A percentile compares a stretch with the other conserved stretches of the same genome.
Evolutionary conservation across 352 stramenopile species (phyloP).

Genomic region (Phytophthora pistaciae): DNA sequence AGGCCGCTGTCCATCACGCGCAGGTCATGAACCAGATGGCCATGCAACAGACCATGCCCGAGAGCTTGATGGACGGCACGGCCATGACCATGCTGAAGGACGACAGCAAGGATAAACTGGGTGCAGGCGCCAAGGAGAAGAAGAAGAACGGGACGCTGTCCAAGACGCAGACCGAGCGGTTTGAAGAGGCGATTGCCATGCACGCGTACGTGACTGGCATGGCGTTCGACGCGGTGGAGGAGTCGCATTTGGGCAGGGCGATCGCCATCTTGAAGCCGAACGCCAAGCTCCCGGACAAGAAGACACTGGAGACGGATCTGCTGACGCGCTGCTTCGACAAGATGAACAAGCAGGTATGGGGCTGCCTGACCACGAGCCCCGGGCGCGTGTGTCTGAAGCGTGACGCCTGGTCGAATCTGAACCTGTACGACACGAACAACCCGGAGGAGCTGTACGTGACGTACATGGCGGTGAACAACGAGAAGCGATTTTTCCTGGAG

Average conservation of each 20-base stretch:
- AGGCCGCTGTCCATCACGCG: constrained; percentile 66
- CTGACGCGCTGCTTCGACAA: constrained; percentile 83
- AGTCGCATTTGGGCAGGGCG: constrained; percentile 74
- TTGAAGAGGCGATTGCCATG: constrained; percentile 86
- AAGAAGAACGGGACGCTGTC: constrained; percentile 63
- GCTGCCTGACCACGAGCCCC: constrained; percentile 65
- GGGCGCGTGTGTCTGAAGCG: constrained; percentile 79
- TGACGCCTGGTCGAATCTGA: constrained; percentile 83
- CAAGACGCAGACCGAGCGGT: constrained; percentile 72
- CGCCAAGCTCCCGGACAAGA: constrained; percentile 77
- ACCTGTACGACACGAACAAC: constrained; percentile 80
- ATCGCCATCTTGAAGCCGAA: constrained; percentile 64
- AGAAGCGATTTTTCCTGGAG: constrained; percentile 86
- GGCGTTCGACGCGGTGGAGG: constrained; percentile 79
- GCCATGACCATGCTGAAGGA: constrained; percentile 66
- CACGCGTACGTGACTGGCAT: constrained; percentile 85
- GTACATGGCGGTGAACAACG: constrained; percentile 82
- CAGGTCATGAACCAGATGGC: constrained; percentile 80
- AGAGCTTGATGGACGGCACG: constrained; percentile 72
- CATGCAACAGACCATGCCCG: constrained; percentile 77
- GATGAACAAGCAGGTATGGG: constrained; percentile 88
- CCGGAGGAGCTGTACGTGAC: constrained; percentile 76
- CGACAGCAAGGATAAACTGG: constrained; percentile 29
- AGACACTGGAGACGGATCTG: constrained; percentile 70
- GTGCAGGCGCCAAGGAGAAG: constrained; percentile 42